phyloP scores from a whole-genome alignment of 306 rosid species.

The Erythrophleum fordii region DNA sequence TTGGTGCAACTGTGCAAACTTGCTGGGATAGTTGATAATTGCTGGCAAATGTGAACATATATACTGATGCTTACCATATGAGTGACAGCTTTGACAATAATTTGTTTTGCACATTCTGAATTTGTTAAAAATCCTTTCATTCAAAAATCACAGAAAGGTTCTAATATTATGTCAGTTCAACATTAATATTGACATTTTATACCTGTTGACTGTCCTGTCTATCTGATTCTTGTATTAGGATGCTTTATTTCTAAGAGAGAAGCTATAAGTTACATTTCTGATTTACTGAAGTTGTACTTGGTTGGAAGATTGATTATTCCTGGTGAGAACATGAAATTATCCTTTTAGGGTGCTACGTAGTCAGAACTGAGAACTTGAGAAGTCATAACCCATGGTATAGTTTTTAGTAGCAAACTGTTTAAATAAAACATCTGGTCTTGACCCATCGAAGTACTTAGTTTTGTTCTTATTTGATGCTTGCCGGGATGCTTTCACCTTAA shows the following conservation, averaged over 20 bases:
- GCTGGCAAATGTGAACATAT: background rate
- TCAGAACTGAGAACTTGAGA: background rate
- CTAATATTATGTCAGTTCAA: background rate
- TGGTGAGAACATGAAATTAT: background rate
- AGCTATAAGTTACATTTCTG: conserved; percentile 13
- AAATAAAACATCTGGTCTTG: background rate
- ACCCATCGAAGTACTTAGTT: background rate
- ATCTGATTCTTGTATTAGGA: conserved; percentile 4
- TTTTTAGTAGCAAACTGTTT: background rate
- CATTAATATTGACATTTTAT: conserved; percentile 5
- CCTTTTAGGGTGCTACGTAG: background rate
- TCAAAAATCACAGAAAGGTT: background rate
- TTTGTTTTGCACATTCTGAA: background rate
- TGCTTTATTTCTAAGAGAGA: background rate
- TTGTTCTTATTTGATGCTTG: conserved; percentile 1
- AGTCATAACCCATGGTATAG: conserved; percentile 6
- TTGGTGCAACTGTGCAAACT: background rate
- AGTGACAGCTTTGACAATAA: background rate
- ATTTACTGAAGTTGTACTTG: conserved; percentile 24
- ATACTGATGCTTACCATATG: background rate
- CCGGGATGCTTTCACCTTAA: conserved; percentile 7
- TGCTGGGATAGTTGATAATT: background rate
- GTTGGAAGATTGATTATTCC: conserved; percentile 5
- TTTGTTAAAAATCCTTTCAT: background rate
- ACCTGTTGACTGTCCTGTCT: background rate